Base-by-base conservation (phyloP, 1,284 basidiomycete species). In the Entoloma clypeatum region DNA sequence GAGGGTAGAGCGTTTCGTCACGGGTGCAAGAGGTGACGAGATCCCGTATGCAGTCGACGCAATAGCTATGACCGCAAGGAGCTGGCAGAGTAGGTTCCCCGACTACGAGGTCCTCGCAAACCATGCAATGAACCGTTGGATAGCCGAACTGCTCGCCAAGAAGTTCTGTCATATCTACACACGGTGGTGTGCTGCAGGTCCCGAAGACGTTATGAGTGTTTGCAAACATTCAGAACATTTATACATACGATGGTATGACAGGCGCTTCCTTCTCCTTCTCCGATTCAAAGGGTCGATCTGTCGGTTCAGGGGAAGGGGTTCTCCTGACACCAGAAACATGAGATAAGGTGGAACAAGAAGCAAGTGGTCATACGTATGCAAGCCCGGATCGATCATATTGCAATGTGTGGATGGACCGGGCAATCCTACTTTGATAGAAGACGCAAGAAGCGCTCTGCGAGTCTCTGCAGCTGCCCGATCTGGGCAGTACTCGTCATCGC, bases 391-490 rank as follows among this genome's bases (percentile, higher is more conserved):
- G n/a, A 9, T 22, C 30, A 21, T 34, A 38, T 26, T 33, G 18
- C 3, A 25, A 16, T 17, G 16, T 27, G 16, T 7, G 3, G 26
- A 16, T 4, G 33, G 5, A 13, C 19, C 29, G 17, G 14, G 11
- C 14, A 28, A 23, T n/a, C 11, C 24, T 3, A 21, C 3, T 31
- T 40, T 10, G 8, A 3, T n/a, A 17, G 45, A 8, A n/a, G 9
- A 18, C 7, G 29, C 5, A 13, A 36, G 24, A 31, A 45, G 26
- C 10, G 22, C 24, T 21, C 16, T 51, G 34, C 60, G 63, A 48
- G 72, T 65, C 39, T 65, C 60, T 11, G 56, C 46, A 2, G 59
- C 61, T 7, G 47, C 51, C 16, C 55, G 55, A 37, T 71, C 65
- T 5, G 57, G 47, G 1, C 61, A 35, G 52, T 55, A 19, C 55